These are phyloP conservation scores for Senna siamea DNA, from an alignment of 306 rosid species.

Conservation along the genomic window DNA sequence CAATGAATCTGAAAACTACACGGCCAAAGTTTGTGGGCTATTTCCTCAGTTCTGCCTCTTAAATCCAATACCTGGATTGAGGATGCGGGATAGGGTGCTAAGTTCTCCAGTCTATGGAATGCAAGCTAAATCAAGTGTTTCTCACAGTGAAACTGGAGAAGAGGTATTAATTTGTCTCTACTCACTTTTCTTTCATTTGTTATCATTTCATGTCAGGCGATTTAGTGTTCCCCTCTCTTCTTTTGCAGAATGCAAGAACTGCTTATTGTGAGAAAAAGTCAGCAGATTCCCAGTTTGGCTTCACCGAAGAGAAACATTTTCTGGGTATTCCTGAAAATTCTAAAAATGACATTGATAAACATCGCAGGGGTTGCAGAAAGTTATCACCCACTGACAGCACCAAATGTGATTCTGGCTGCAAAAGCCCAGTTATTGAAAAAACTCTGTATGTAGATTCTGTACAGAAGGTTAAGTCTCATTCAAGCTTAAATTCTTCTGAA, in stretches of 20 bases:
- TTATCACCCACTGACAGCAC: constrained; percentile 40
- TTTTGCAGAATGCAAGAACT: constrained; percentile 51
- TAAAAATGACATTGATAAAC: constrained; percentile 39
- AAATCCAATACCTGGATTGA: constrained; percentile 64
- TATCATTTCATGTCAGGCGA: constrained; percentile 21
- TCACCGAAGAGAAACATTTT: constrained; percentile 38
- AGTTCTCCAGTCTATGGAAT: constrained; percentile 45
- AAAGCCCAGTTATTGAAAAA: constrained; percentile 72
- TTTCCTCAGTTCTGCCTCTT: constrained; percentile 62
- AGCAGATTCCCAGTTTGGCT: constrained; percentile 39
- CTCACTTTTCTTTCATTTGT: constrained; percentile 7
- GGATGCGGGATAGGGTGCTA: constrained; percentile 45
- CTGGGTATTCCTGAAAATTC: constrained; percentile 47
- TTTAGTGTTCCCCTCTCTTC: constrained; percentile 31
- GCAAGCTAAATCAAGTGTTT: constrained; percentile 49
- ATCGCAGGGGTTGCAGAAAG: constrained; percentile 42
- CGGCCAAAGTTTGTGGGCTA: constrained; percentile 55
- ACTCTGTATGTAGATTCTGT: constrained; percentile 75
- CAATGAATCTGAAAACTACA: constrained; percentile 41
- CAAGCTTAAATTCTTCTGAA: constrained; percentile 49
- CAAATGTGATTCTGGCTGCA: constrained; percentile 39
- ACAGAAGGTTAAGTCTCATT: constrained; percentile 49
- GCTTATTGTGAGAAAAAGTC: constrained; percentile 37
- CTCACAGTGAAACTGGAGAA: constrained; percentile 45
- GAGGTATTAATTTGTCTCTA: constrained; percentile 48